Evolutionary conservation across 306 rosid species (phyloP).

Genomic region (Casuarina equisetifolia): DNA sequence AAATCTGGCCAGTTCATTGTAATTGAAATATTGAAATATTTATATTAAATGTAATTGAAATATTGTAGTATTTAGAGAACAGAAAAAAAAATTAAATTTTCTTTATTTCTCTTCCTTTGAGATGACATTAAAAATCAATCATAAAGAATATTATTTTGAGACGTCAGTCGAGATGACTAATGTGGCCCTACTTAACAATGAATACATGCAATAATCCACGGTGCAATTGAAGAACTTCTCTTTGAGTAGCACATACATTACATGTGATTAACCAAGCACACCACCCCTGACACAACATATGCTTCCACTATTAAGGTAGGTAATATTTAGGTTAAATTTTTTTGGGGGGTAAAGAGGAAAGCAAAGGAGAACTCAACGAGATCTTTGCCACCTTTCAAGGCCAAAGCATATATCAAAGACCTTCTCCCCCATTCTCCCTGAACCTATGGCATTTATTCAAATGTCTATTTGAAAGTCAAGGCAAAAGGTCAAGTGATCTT

Average conservation of each 20-base stretch:
- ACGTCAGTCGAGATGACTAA: neutral
- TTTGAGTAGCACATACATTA: neutral
- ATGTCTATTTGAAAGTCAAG: neutral
- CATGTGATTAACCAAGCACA: neutral
- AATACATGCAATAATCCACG: neutral
- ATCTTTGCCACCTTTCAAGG: neutral
- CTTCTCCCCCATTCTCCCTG: neutral
- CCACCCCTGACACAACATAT: neutral
- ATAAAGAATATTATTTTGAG: neutral
- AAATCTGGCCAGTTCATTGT: too few relatives aligned
- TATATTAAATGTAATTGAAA: too few relatives aligned
- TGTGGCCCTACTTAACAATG: neutral
- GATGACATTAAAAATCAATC: neutral
- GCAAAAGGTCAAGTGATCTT: neutral
- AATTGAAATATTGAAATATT: too few relatives aligned
- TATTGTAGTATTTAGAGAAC: too few relatives aligned
- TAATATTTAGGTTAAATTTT: too few relatives aligned
- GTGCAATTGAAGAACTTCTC: neutral
- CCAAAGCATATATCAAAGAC: neutral
- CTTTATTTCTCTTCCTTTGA: too few relatives aligned
- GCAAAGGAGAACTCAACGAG: neutral
- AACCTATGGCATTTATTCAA: neutral
- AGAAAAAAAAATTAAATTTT: too few relatives aligned
- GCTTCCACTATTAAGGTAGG: neutral
- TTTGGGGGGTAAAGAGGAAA: neutral